Evolutionary conservation across 2,329 filamentous ascomycete genomes (phyloP), one percentile per base, ranked within the genome.

Genomic region (Sarocladium kiliense): DNA sequence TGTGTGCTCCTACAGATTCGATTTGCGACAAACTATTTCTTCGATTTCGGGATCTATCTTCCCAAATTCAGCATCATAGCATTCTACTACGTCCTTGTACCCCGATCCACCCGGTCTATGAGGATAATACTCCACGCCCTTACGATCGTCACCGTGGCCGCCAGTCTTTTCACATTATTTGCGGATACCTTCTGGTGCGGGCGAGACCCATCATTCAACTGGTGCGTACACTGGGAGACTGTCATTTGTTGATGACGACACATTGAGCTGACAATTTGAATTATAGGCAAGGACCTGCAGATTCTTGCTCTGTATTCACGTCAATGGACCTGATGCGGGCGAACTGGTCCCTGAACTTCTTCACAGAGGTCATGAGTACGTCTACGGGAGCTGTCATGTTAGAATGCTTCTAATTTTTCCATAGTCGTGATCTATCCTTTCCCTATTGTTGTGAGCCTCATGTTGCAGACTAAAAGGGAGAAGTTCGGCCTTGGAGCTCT

Each of bases 21-120:
- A n/a, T 64, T 63, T 19, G 56, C 63, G 2, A 58, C 58, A 1
- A 64, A 63, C 50, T 64, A 64, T 54, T 60, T 64, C 37, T 64
- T 64, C 49, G 60, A 64, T 30, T 59, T 57, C 2, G 62, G 63
- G 25, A 61, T 64, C 19, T 64, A 62, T 53, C 57, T 64, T 26
- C 62, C 61, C 9, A 64, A 64, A 41, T 50, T 64, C 23, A 63
- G 62, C 18, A 57, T 64, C 44, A 56, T 63, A 21, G 61, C 63
- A 21, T 61, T 64, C 16, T 64, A 63, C 54, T 64, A 58, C 53
- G 58, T 51, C 23, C 50, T 64, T 3, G 54, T 64, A 3, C 63
- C 63, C 1, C 51, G 21, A 2, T 60, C 59, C 2, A 58, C 59
- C 14, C 61, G 58, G 2, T 6, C 39, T 2, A 59, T 64, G 55